A percentile compares a stretch with the other conserved stretches of the same genome.
These are phyloP conservation scores for Achaetomium macrosporum DNA, from an alignment of 2,329 filamentous ascomycete genomes.

Conservation along the genomic window DNA sequence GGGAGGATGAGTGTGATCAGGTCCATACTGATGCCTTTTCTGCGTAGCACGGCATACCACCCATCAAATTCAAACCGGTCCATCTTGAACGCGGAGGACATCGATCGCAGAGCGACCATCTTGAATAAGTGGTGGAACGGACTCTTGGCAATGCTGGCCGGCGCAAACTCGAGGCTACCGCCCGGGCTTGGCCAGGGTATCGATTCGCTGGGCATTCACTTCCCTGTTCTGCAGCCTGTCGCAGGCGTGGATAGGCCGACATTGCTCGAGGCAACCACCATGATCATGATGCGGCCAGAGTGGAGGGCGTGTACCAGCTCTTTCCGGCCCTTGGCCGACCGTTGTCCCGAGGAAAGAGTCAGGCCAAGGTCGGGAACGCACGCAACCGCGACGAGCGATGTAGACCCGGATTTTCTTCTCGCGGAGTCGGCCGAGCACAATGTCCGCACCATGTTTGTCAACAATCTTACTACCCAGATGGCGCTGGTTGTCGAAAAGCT, in stretches of 20 bases:
- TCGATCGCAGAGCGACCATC: slow-evolving; percentile 73
- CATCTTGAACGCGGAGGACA: slow-evolving; percentile 65
- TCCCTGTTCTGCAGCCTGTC: slow-evolving; percentile 54
- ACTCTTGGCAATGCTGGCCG: slow-evolving; percentile 74
- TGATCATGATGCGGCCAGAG: slow-evolving; percentile 83
- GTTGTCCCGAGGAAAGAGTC: slow-evolving; percentile 42
- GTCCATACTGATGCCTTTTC: slow-evolving; percentile 66
- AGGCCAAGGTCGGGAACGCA: slow-evolving; percentile 42
- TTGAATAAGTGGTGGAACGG: slow-evolving; percentile 88
- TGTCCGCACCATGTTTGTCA: slow-evolving; percentile 77
- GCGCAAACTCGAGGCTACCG: slow-evolving; percentile 36
- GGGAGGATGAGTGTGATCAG: slow-evolving; percentile 69
- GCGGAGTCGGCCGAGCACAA: slow-evolving; percentile 76
- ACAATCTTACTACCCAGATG: slow-evolving; percentile 79
- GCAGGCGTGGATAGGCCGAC: slow-evolving; percentile 77
- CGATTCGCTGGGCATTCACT: slow-evolving; percentile 14
- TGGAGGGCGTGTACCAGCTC: slow-evolving; percentile 71
- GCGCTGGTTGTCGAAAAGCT: slow-evolving; percentile 83
- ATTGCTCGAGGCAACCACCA: slow-evolving; percentile 70
- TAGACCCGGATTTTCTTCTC: slow-evolving; percentile 53
- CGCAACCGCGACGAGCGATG: slow-evolving; percentile 60
- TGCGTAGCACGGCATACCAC: slow-evolving; percentile 64
- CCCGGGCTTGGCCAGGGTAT: slow-evolving; percentile 23
- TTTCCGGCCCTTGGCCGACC: slow-evolving; percentile 57
- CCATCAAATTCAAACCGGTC: slow-evolving; percentile 51